A percentile compares a stretch with the other conserved stretches of the same genome.
phyloP scores from a whole-genome alignment of 352 stramenopile genomes.

The Plasmopara muralis region DNA sequence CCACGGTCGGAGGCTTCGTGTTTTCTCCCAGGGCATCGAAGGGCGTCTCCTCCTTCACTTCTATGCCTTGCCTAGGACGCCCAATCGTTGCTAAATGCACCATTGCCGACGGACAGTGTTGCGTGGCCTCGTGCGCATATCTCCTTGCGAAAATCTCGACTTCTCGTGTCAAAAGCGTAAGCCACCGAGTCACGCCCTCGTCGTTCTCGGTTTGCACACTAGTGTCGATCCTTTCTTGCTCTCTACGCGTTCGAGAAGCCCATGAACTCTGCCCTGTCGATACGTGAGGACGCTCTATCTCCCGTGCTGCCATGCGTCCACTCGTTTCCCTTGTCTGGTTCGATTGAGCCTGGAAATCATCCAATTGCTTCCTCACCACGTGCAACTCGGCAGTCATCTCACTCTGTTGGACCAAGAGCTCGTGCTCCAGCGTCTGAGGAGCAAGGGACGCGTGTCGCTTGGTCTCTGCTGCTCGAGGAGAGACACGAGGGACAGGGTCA shows the following conservation, averaged over 20 bases:
- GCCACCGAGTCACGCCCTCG: slow-evolving; percentile 35
- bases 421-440: slow-evolving; percentile 9
- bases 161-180: slow-evolving; percentile 39
- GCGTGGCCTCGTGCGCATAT: slow-evolving; percentile 33
- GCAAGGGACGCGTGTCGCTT: slow-evolving; percentile 4
- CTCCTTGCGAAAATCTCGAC: slow-evolving; percentile 30
- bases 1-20: slow-evolving; percentile 1
- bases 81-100: background rate
- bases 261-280: slow-evolving; percentile 18
- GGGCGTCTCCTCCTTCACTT: too few species aligned
- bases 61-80: too few species aligned
- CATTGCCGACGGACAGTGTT: slow-evolving; percentile 19
- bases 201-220: slow-evolving; percentile 24
- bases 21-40: too few species aligned
- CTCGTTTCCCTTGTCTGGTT: slow-evolving; percentile 14
- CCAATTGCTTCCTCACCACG: slow-evolving; percentile 36
- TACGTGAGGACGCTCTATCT: slow-evolving; percentile 7
- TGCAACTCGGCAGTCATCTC: slow-evolving; percentile 35
- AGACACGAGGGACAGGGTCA: slow-evolving; percentile 12
- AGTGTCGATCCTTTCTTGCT: background rate
- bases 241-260: slow-evolving; percentile 10
- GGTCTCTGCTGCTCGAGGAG: slow-evolving; percentile 9
- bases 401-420: slow-evolving; percentile 25
- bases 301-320: background rate
- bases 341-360: slow-evolving; percentile 41